Conservation (phyloP, 768 basidiomycete genomes). For the Sistotremastrum niveocremeum region DNA sequence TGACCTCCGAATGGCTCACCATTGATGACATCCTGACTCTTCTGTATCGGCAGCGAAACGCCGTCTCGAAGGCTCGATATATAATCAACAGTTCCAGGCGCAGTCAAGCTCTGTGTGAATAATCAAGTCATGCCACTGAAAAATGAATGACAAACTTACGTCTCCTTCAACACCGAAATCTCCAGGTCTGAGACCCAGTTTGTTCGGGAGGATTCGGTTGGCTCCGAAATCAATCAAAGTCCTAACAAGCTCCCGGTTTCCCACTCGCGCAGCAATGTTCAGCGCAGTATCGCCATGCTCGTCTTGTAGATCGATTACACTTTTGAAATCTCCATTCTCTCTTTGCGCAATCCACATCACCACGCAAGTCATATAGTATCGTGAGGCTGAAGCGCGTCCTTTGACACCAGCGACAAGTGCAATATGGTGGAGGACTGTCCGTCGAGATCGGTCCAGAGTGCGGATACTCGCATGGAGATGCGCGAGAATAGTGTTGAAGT, state of each 20-base stretch:
- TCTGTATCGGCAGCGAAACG: slow-evolving; percentile 67
- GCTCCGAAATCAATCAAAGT: slow-evolving; percentile 87
- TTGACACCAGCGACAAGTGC: slow-evolving; percentile 84
- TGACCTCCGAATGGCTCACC: slow-evolving; percentile 26
- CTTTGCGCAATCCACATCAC: slow-evolving; percentile 75
- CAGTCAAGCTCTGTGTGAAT: slow-evolving; percentile 45
- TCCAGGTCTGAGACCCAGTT: slow-evolving; percentile 81
- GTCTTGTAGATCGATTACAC: slow-evolving; percentile 83
- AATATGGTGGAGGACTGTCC: slow-evolving; percentile 85
- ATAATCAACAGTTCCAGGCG: slow-evolving; percentile 67
- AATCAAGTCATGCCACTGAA: background rate
- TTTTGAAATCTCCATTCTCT: slow-evolving; percentile 62
- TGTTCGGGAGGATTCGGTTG: slow-evolving; percentile 79
- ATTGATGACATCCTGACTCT: slow-evolving; percentile 77
- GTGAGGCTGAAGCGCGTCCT: slow-evolving; percentile 68
- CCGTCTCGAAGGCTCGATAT: slow-evolving; percentile 59
- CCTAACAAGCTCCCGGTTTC: slow-evolving; percentile 76
- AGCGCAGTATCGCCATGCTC: slow-evolving; percentile 92
- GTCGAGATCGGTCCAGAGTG: slow-evolving; percentile 77
- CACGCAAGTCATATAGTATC: slow-evolving; percentile 86
- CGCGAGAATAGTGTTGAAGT: slow-evolving; percentile 53
- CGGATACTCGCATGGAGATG: slow-evolving; percentile 62
- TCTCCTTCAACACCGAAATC: slow-evolving; percentile 94
- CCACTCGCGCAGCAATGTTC: slow-evolving; percentile 90
- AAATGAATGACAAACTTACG: slow-evolving; percentile 28